Percentiles rank a stretch among this genome's conserved stretches.
Evolutionary conservation across 1,284 basidiomycete genomes (phyloP).

Genomic region (Leccinum pachyderme): DNA sequence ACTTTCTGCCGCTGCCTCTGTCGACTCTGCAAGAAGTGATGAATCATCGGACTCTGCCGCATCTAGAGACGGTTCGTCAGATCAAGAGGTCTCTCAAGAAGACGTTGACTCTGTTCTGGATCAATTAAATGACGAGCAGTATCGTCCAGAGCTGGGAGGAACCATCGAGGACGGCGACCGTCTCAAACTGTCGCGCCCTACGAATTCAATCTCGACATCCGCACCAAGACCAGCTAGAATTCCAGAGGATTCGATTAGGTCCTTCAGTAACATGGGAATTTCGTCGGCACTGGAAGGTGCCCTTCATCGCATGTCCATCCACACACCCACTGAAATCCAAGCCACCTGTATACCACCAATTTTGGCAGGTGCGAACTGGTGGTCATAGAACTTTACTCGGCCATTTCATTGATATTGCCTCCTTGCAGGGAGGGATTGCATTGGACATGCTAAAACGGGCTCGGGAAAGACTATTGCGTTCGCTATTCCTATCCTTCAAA

Average conservation of each 20-base stretch:
- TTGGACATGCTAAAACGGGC: conserved; percentile 97
- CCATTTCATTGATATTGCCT: not conserved
- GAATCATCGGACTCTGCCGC: conserved; percentile 8
- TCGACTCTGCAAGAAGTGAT: not conserved
- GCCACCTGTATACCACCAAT: conserved; percentile 87
- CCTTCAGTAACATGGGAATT: conserved; percentile 75
- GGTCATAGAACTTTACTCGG: not conserved
- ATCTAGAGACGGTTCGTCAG: conserved; percentile 9
- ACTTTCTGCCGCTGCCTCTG: not conserved
- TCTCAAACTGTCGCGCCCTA: conserved; percentile 11
- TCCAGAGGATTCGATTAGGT: conserved; percentile 12
- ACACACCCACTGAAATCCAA: conserved; percentile 87
- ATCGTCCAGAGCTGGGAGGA: not conserved
- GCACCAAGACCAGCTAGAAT: not conserved
- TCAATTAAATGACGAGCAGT: conserved; percentile 1
- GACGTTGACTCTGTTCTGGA: not conserved
- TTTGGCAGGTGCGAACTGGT: conserved; percentile 59
- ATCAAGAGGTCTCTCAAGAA: conserved; percentile 4
- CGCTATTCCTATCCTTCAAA: conserved; percentile 92
- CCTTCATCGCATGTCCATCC: conserved; percentile 83
- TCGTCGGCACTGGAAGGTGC: conserved; percentile 69
- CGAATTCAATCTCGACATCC: not conserved
- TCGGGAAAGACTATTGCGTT: conserved; percentile 99
- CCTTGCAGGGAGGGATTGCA: conserved; percentile 75
- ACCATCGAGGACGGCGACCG: conserved; percentile 16